Base-by-base conservation (phyloP, 768 basidiomycete species). In the Plicaturopsis crispa region DNA sequence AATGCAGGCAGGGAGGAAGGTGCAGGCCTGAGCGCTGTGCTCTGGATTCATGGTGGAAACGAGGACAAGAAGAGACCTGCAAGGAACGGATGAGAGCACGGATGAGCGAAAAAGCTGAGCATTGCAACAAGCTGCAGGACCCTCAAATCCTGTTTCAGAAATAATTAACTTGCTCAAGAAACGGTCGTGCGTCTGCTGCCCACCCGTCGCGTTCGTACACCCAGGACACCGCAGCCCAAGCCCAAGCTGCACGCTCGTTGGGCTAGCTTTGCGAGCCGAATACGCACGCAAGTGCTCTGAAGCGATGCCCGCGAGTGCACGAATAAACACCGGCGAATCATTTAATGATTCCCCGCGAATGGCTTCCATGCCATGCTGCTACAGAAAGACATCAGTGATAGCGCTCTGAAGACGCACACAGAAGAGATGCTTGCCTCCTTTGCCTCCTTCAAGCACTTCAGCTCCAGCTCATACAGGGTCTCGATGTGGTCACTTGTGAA, bases 401-500 rank as follows among this genome's bases (percentile, higher is more conserved):
- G 24, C 48, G 16, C 21, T 19, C 16, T 1, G n/a, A 16, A 2
- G 39, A 34, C 10, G 31, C 7, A 34, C 14, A 18, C 13, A 30
- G 17, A 33, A 23, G 26, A 22, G 2, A 37, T n/a, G 54, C 76
- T 54, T 50, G 92, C 92, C 78, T 94, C 81, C 56, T 73, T 73
- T 6, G 87, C 96, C 62, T 98, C 93, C 61, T 80, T 81, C 41
- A 73, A 72, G 53, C 98, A 96, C 58, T 99, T 96, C 38, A 93
- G 59, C 58, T 99, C 96, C 35, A 98, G 71, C 65, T 99, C 96
- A 51, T 87, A 98, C 35, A 99, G 68, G 17, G 96, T 99, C 69
- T 99, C 96, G 52, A 99, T 98, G 57, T 99, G 96, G 62, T 99
- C 96, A 57, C 85, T 92, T 11, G 96, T 99, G 66, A 99, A 99